phyloP scores from a whole-genome alignment of 1,284 basidiomycete species.

The Pisolithus thermaeus region DNA sequence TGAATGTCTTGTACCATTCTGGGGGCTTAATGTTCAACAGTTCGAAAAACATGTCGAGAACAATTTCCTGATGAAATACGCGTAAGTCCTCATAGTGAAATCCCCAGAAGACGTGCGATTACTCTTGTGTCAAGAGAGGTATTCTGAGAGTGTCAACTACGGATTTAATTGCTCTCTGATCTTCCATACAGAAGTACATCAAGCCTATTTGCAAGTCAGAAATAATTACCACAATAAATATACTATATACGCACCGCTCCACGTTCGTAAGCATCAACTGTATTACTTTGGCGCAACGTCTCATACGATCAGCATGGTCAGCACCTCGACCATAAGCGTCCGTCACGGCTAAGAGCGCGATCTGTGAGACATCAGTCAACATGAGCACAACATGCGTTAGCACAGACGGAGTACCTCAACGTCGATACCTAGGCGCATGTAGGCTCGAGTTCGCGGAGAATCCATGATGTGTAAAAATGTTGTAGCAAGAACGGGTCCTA shows the following conservation, averaged over 20 bases:
- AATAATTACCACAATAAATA: neutral
- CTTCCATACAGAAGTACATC: constrained; percentile 91
- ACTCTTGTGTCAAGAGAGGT: constrained; percentile 83
- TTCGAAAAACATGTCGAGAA: constrained; percentile 92
- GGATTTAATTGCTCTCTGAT: constrained; percentile 80
- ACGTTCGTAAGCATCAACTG: constrained; percentile 86
- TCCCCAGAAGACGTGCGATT: constrained; percentile 17
- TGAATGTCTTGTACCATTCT: constrained; percentile 87
- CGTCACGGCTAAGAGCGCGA: constrained; percentile 81
- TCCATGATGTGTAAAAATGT: constrained; percentile 85
- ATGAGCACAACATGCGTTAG: constrained; percentile 9
- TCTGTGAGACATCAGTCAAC: constrained; percentile 38
- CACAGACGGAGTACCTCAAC: constrained; percentile 62
- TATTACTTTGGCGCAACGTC: constrained; percentile 73
- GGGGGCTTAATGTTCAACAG: constrained; percentile 88
- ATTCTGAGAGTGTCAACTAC: constrained; percentile 85
- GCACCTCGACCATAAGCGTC: constrained; percentile 85
- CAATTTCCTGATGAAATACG: constrained; percentile 59
- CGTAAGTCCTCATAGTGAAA: constrained; percentile 8
- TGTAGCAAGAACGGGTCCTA: constrained; percentile 80
- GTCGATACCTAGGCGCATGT: constrained; percentile 80
- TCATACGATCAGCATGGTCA: constrained; percentile 74
- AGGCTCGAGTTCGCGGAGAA: constrained; percentile 75
- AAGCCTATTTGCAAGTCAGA: constrained; percentile 50
- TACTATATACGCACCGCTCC: constrained; percentile 69